Conservation (phyloP, 129 eudicot genomes). For the Flaveria robusta region DNA sequence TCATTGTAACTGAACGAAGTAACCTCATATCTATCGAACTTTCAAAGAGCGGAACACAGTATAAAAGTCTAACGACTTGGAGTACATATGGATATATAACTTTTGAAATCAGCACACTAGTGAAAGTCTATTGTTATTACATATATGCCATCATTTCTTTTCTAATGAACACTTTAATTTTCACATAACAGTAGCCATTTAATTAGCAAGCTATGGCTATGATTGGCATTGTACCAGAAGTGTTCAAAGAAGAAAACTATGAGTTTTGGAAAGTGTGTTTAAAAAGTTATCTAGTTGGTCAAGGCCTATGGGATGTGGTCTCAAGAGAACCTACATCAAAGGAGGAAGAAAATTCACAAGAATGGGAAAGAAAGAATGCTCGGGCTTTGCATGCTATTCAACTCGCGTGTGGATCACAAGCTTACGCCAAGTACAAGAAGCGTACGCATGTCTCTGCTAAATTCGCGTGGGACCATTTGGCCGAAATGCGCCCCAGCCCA, state of each 20-base stretch:
- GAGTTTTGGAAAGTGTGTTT: slow-evolving; percentile 56
- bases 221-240: slow-evolving; percentile 44
- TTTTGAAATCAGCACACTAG: too few species aligned
- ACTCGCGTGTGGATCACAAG: slow-evolving; percentile 47
- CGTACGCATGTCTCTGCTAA: slow-evolving; percentile 37
- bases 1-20: too few species aligned
- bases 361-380: slow-evolving; percentile 49
- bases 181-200: not conserved
- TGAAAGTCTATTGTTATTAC: not conserved
- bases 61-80: too few species aligned
- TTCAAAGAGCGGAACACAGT: too few species aligned
- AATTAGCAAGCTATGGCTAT: slow-evolving; percentile 25
- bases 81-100: too few species aligned
- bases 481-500: slow-evolving; percentile 21
- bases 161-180: not conserved
- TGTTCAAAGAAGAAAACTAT: slow-evolving; percentile 52
- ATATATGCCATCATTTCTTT: not conserved
- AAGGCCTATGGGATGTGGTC: slow-evolving; percentile 54
- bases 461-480: slow-evolving; percentile 51
- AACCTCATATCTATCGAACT: too few species aligned
- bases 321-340: slow-evolving; percentile 22
- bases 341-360: slow-evolving; percentile 20
- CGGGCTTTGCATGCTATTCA: slow-evolving; percentile 58
- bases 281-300: slow-evolving; percentile 47
- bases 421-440: slow-evolving; percentile 46